Base-by-base conservation (phyloP, 2,329 filamentous ascomycete species). In the Cladosporium cucumerinum region DNA sequence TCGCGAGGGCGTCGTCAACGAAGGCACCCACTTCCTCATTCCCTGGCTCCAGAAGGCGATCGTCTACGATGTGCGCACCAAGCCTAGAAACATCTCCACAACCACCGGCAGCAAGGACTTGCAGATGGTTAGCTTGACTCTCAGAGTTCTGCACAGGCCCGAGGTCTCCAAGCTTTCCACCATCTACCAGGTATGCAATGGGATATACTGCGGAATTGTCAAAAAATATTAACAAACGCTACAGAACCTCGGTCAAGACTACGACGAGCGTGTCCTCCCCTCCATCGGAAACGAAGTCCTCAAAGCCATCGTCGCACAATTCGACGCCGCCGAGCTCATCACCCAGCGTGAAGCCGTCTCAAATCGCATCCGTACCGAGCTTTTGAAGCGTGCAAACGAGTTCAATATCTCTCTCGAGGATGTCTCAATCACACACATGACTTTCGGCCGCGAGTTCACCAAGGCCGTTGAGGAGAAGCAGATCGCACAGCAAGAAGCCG, bases 351-450 rank as follows among this genome's bases (percentile, higher is more conserved):
- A 99, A 83, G 92, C 94, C 69, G 95, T 99, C 74, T 94, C 90
- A 70, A 90, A 97, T 80, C 91, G 93, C 74, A 99, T 99, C 84
- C 93, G 92, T 67, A 85, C 86, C 72, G 95, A 99, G 78, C 88
- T 99, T 58, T 89, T 95, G 76, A 93, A 90, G 82, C 93, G 95
- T 74, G 95, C 95, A 57, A 83, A 89, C 75, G 95, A 99, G 80
- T 99, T 99, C 88, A 97, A 99, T 85, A 99, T 99, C 76, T 92
- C 93, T 30, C 91, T 99, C 62, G 95, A 99, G 82, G 95, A 99
- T 76, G 95, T 99, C 66, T 96, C 92, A 76, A 99, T 99, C 80
- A 99, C 95, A 67, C 95, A 99, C 86, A 99, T 99, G 95, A 99
- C 95, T 61, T 99, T 99, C 78, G 95, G 95, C 72, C 94, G 94